These are phyloP conservation scores for Monilinia fructicola DNA, from an alignment of 2,329 filamentous ascomycete species.

Conservation along the genomic window DNA sequence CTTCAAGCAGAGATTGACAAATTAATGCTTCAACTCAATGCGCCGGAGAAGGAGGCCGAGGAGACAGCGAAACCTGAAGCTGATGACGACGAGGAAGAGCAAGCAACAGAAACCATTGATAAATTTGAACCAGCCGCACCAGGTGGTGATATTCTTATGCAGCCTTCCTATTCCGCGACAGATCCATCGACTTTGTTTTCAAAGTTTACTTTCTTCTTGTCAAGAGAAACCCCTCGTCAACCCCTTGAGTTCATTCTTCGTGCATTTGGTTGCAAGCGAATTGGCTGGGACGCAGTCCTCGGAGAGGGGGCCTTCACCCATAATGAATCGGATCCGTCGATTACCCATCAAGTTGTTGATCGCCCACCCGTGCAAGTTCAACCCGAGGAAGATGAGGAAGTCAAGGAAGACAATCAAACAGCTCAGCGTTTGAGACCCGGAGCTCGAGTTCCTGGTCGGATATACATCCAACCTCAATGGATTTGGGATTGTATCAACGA, in stretches of 20 bases:
- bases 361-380: slow-evolving; percentile 69
- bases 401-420: slow-evolving; percentile 61
- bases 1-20: slow-evolving; percentile 68
- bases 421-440: slow-evolving; percentile 59
- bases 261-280: slow-evolving; percentile 90
- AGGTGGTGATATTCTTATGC: slow-evolving; percentile 81
- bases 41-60: slow-evolving; percentile 47
- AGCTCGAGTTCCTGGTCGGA: slow-evolving; percentile 82
- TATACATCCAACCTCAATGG: slow-evolving; percentile 96
- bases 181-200: slow-evolving; percentile 78
- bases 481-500: slow-evolving; percentile 97
- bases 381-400: slow-evolving; percentile 47
- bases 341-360: slow-evolving; percentile 96
- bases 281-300: slow-evolving; percentile 90
- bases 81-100: slow-evolving; percentile 46
- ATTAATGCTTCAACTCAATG: slow-evolving; percentile 66
- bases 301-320: slow-evolving; percentile 92
- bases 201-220: slow-evolving; percentile 87
- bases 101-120: slow-evolving; percentile 69
- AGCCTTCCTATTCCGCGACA: slow-evolving; percentile 67
- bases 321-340: slow-evolving; percentile 80
- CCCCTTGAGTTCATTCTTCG: slow-evolving; percentile 90
- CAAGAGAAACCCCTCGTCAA: slow-evolving; percentile 86
- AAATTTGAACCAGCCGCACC: slow-evolving; percentile 84
- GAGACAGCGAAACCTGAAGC: slow-evolving; percentile 44